phyloP scores from a whole-genome alignment of 2,329 filamentous ascomycete genomes.

The Curvularia verruculosa region DNA sequence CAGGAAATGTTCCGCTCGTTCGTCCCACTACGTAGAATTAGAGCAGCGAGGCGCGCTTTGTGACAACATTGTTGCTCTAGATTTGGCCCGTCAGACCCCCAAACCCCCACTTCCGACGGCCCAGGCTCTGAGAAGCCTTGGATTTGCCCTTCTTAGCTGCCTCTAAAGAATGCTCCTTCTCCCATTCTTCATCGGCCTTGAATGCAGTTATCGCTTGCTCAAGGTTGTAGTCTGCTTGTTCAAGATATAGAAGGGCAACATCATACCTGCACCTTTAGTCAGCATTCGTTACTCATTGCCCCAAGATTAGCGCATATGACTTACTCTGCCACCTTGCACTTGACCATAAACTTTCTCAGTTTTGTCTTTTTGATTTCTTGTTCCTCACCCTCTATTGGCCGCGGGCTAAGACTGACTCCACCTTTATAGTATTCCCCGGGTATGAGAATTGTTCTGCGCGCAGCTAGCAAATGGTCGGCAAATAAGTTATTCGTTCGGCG shows the following conservation, averaged over 20 bases:
- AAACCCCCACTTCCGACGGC: constrained; percentile 45
- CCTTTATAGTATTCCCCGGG: constrained; percentile 72
- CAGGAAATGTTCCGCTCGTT: background rate
- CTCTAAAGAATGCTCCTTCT: constrained; percentile 68
- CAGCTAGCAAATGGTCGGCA: constrained; percentile 72
- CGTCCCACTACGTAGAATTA: background rate
- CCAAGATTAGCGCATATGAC: constrained; percentile 28
- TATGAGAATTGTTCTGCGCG: constrained; percentile 72
- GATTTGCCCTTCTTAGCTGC: constrained; percentile 54
- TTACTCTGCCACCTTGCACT: constrained; percentile 77
- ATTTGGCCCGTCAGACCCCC: constrained; percentile 48
- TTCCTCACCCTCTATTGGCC: constrained; percentile 74
- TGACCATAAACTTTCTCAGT: constrained; percentile 78
- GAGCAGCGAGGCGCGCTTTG: background rate
- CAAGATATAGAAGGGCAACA: constrained; percentile 74
- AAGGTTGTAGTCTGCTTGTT: constrained; percentile 71
- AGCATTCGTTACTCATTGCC: constrained; percentile 28
- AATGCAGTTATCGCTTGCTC: constrained; percentile 68
- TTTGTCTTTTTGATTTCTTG: constrained; percentile 73
- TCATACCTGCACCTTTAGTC: constrained; percentile 62
- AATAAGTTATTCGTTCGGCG: constrained; percentile 72
- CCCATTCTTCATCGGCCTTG: constrained; percentile 77
- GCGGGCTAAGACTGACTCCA: constrained; percentile 70
- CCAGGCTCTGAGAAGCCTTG: constrained; percentile 32
- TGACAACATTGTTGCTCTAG: constrained; percentile 16